Evolutionary conservation across 1,139 yeast genomes (phyloP), one percentile per base, ranked within the genome.

Genomic region (Magnusiomyces tetraspermus): DNA sequence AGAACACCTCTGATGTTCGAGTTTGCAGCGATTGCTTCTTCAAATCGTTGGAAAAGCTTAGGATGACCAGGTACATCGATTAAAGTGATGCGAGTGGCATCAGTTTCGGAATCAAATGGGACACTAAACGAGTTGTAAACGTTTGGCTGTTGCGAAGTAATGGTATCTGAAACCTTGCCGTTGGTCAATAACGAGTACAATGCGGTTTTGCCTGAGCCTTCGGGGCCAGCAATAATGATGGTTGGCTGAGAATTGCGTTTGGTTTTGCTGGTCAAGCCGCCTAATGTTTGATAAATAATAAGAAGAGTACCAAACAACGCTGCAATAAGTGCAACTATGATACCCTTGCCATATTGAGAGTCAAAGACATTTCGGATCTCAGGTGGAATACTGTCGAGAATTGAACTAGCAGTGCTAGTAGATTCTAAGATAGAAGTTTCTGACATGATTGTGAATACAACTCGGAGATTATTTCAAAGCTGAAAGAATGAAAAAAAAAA

Each of bases 21-120:
- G 31, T 51, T 51, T 28, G 46, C 49, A 46, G 51, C 52, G 41
- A 63, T 57, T 44, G 60, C 61, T 23, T 53, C 53, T 4, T 42
- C 40, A 19, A 53, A 33, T 4, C 37, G 38, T 37, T 47, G 45
- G 17, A 24, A 30, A 59, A 89, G 78, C 65, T 88, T 89, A 54
- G 78, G 71, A 67, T 85, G 92, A 6, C 97, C 97, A 1, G 97
- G 97, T 60, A 82, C 82, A 64, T 90, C 97, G 50, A 84, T 75
- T 47, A 89, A 65, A 75, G 67, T 71, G 75, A 51, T 63, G 49
- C 46, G 63, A 51, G 53, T 36, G 31, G 54, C 61, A 51, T 49
- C 65, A 50, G 40, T 58, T 49, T 30, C 68, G 55, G 46, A 63
- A 55, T 58, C 65, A 17, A 69, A 64, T 8, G 78, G 77, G 24